A percentile compares a stretch with the other conserved stretches of the same genome.
These are phyloP conservation scores for Leptographium lundbergii DNA, from an alignment of 2,329 filamentous ascomycete species.

Conservation along the genomic window DNA sequence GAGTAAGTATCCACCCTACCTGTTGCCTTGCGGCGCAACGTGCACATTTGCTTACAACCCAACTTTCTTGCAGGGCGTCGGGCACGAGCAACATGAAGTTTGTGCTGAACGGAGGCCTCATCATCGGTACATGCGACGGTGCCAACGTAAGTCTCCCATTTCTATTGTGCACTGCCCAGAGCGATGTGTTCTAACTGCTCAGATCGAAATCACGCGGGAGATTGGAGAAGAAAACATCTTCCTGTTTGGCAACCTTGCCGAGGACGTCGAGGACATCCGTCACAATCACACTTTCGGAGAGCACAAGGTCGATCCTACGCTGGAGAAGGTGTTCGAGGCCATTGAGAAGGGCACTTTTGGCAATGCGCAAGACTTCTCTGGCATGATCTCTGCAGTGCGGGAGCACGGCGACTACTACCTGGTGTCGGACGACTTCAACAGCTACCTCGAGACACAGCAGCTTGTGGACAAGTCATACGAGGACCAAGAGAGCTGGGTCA, in stretches of 20 bases:
- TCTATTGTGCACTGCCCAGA: background rate
- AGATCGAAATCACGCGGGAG: constrained; percentile 96
- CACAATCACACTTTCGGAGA: constrained; percentile 77
- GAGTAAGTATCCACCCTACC: constrained; percentile 39
- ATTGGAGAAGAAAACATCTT: constrained; percentile 97
- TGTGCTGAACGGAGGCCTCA: constrained; percentile 89
- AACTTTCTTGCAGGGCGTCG: constrained; percentile 34
- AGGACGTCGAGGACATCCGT: constrained; percentile 92
- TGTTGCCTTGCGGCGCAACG: background rate
- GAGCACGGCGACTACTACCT: constrained; percentile 97
- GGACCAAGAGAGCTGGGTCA: constrained; percentile 85
- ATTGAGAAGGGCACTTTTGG: constrained; percentile 78
- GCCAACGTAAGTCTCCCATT: constrained; percentile 62
- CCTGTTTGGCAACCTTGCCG: constrained; percentile 89
- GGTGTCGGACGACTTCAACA: constrained; percentile 93
- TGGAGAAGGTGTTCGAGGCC: constrained; percentile 69
- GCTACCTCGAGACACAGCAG: constrained; percentile 81
- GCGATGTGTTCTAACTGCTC: background rate
- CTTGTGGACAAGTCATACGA: constrained; percentile 86
- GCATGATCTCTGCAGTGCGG: constrained; percentile 70
- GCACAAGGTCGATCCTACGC: constrained; percentile 63
- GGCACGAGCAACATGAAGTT: constrained; percentile 99
- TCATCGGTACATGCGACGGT: constrained; percentile 96
- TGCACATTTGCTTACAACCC: background rate
- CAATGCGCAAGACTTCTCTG: constrained; percentile 63